phyloP scores from a whole-genome alignment of 2,329 filamentous ascomycete species.

The Fusarium avenaceum region DNA sequence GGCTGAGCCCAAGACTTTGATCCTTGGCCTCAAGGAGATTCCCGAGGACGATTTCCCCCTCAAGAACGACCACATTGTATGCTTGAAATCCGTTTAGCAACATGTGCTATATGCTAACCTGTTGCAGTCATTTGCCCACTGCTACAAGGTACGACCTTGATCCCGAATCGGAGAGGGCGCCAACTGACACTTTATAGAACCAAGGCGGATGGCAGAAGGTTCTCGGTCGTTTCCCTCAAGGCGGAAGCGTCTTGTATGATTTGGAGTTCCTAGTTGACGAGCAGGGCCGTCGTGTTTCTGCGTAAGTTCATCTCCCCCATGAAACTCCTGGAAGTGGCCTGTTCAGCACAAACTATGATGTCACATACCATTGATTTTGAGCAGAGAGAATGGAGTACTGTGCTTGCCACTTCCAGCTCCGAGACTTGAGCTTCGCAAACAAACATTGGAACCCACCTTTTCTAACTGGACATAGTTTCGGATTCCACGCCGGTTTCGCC shows the following conservation, averaged over 20 bases:
- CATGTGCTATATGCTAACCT: slow-evolving; percentile 1
- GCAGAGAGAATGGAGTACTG: background rate
- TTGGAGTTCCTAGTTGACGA: slow-evolving; percentile 86
- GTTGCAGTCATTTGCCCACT: slow-evolving; percentile 73
- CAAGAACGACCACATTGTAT: slow-evolving; percentile 48
- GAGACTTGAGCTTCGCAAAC: background rate
- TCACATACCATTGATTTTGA: background rate
- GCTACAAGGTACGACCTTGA: slow-evolving; percentile 74
- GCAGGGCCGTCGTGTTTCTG: slow-evolving; percentile 34
- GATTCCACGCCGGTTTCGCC: slow-evolving; percentile 82
- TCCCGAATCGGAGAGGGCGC: slow-evolving; percentile 56
- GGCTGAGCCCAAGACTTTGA: slow-evolving; percentile 76
- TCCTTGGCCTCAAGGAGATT: slow-evolving; percentile 84
- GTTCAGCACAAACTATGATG: background rate
- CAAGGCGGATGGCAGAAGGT: slow-evolving; percentile 85
- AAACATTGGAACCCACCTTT: background rate
- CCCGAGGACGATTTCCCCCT: slow-evolving; percentile 75
- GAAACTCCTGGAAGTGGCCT: background rate
- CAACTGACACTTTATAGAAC: slow-evolving; percentile 77
- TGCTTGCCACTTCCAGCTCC: background rate
- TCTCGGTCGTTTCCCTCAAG: slow-evolving; percentile 82
- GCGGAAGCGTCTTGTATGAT: slow-evolving; percentile 74
- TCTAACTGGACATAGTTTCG: slow-evolving; percentile 62
- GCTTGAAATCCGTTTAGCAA: background rate
- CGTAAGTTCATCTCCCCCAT: background rate